Conservation (phyloP, 768 basidiomycete genomes). For the Strobilomyces confusus region DNA sequence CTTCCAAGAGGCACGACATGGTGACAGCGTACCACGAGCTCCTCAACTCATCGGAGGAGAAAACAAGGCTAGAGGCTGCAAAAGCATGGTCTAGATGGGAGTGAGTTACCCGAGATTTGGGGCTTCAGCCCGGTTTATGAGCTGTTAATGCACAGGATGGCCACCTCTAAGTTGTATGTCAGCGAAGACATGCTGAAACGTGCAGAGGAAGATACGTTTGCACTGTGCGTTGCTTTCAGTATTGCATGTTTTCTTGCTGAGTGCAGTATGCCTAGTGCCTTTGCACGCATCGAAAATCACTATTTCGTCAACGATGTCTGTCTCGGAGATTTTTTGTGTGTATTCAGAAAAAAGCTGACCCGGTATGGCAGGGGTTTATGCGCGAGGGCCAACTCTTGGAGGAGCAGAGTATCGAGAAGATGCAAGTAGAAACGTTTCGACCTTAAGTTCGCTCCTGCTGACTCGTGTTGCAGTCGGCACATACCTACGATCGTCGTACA, state of each 20-base stretch:
- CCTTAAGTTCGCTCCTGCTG: slow-evolving; percentile 4
- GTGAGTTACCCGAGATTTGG: slow-evolving; percentile 41
- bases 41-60: slow-evolving; percentile 68
- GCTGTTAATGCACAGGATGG: slow-evolving; percentile 53
- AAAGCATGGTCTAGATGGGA: slow-evolving; percentile 92
- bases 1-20: slow-evolving; percentile 73
- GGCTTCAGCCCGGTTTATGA: neutral
- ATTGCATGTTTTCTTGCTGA: slow-evolving; percentile 2
- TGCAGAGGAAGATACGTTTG: slow-evolving; percentile 70
- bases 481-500: slow-evolving; percentile 82
- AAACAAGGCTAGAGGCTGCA: slow-evolving; percentile 62
- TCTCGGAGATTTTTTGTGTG: slow-evolving; percentile 2
- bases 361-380: slow-evolving; percentile 66
- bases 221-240: slow-evolving; percentile 48
- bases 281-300: slow-evolving; percentile 87
- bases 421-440: slow-evolving; percentile 42
- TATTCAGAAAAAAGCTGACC: slow-evolving; percentile 2
- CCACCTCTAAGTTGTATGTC: slow-evolving; percentile 69
- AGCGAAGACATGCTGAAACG: slow-evolving; percentile 65
- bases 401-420: slow-evolving; percentile 81
- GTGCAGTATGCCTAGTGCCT: slow-evolving; percentile 50
- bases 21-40: slow-evolving; percentile 80
- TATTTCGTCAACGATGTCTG: slow-evolving; percentile 80
- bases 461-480: slow-evolving; percentile 55
- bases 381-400: slow-evolving; percentile 85